A percentile compares a stretch with the other conserved stretches of the same genome.
These are phyloP conservation scores for Scenedesmus sp. DNA, from an alignment of 163 green algal genomes.

Conservation along the genomic window DNA sequence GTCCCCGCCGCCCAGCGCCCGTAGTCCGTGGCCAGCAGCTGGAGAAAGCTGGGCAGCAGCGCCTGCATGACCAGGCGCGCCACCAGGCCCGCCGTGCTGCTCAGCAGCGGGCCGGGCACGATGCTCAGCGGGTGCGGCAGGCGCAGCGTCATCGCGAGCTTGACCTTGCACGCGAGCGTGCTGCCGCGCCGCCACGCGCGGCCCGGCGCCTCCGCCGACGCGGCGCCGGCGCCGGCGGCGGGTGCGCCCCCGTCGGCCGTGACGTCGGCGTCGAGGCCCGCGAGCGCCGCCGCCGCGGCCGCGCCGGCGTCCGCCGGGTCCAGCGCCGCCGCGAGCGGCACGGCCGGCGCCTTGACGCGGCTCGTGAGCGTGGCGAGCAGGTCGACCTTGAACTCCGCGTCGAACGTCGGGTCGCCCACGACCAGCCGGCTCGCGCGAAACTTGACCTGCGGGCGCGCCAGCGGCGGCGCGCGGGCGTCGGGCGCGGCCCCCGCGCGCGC, in stretches of 20 bases:
- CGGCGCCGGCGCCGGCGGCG: not conserved
- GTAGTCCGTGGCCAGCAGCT: slow-evolving; percentile 57
- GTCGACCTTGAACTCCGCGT: slow-evolving; percentile 40
- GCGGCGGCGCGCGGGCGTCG: no score
- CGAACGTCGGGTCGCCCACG: slow-evolving; percentile 24
- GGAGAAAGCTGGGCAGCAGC: slow-evolving; percentile 62
- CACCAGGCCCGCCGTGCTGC: slow-evolving; percentile 53
- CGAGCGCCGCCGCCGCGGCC: no score
- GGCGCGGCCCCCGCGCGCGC: no score
- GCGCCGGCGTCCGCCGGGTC: not conserved
- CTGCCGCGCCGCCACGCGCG: slow-evolving; percentile 9
- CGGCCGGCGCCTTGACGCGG: slow-evolving; percentile 19
- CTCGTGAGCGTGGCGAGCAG: slow-evolving; percentile 21
- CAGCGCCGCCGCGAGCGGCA: not conserved
- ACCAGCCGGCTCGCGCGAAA: slow-evolving; percentile 25
- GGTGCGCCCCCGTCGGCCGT: not conserved
- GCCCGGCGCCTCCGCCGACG: not conserved
- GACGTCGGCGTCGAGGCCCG: no score
- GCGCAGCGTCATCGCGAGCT: slow-evolving; percentile 57
- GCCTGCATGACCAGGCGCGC: slow-evolving; percentile 57
- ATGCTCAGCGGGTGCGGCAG: slow-evolving; percentile 63
- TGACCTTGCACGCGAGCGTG: slow-evolving; percentile 39
- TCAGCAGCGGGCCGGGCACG: slow-evolving; percentile 68
- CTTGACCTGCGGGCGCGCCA: slow-evolving; percentile 15
- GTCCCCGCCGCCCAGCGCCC: slow-evolving; percentile 42